A percentile compares a stretch with the other conserved stretches of the same genome.
Evolutionary conservation across 2,329 filamentous ascomycete species (phyloP).

Genomic region (Penicillium nordicum): DNA sequence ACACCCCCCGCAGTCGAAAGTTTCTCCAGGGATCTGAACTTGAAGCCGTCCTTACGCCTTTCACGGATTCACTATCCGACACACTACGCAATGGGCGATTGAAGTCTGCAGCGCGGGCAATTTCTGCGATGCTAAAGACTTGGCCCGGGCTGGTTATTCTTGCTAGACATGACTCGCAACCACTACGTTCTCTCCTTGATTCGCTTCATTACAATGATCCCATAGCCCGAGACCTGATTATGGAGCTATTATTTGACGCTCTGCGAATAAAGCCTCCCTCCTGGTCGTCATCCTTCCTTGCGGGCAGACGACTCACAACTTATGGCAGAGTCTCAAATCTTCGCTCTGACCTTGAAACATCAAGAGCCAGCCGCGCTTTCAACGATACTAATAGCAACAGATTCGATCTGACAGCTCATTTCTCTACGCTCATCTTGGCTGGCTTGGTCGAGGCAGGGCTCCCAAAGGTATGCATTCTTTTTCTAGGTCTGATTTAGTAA

Average conservation of each 20-base stretch:
- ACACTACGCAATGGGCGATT: slow-evolving; percentile 61
- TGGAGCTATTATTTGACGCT: slow-evolving; percentile 81
- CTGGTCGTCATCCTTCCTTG: slow-evolving; percentile 94
- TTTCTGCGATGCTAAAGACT: slow-evolving; percentile 82
- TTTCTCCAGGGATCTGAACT: slow-evolving; percentile 86
- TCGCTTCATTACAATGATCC: slow-evolving; percentile 59
- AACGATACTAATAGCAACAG: slow-evolving; percentile 65
- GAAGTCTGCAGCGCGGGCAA: slow-evolving; percentile 87
- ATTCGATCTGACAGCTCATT: slow-evolving; percentile 83
- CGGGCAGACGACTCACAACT: slow-evolving; percentile 86
- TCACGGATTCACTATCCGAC: slow-evolving; percentile 71
- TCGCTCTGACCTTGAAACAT: slow-evolving; percentile 57
- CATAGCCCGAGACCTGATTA: slow-evolving; percentile 67
- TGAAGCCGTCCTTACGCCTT: slow-evolving; percentile 83
- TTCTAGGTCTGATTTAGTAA: not conserved
- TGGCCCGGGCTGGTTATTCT: slow-evolving; percentile 91
- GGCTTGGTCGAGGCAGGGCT: slow-evolving; percentile 80
- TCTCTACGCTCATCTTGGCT: slow-evolving; percentile 81
- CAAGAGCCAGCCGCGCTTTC: slow-evolving; percentile 49
- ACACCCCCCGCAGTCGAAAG: slow-evolving; percentile 74
- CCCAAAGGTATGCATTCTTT: slow-evolving; percentile 43
- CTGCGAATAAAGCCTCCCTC: slow-evolving; percentile 88
- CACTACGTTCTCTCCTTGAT: slow-evolving; percentile 74
- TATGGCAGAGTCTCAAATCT: slow-evolving; percentile 92
- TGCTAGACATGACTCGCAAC: slow-evolving; percentile 81